Conservation (phyloP, 139 green algal genomes). For the Chlamydomonas incerta region DNA sequence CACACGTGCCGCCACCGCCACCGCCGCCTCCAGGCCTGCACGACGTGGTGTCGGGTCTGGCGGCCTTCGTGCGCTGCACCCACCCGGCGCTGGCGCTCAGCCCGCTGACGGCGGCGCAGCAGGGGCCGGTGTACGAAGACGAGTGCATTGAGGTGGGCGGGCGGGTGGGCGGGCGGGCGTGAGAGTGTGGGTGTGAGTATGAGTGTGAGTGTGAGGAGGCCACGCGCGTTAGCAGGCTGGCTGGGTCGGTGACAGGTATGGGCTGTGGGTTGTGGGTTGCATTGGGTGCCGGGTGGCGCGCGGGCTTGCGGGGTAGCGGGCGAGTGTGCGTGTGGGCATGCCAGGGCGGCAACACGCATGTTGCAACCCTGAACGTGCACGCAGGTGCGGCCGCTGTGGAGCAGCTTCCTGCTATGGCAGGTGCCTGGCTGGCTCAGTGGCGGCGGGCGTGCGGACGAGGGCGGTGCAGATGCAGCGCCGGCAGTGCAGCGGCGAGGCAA, state of each 20-base stretch:
- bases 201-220: not conserved
- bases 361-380: not conserved
- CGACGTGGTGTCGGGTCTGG: conserved; percentile 56
- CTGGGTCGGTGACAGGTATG: not conserved
- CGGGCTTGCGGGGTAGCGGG: too few relatives aligned
- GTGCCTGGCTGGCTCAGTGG: conserved; percentile 47
- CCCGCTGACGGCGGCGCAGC: conserved; percentile 20
- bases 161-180: not conserved
- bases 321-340: not conserved
- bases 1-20: not conserved
- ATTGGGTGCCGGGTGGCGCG: too few relatives aligned
- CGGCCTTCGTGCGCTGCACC: conserved; percentile 68
- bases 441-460: not conserved
- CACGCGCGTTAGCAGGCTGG: not conserved
- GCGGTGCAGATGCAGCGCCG: conserved; percentile 12
- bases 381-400: conserved; percentile 25
- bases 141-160: conserved; percentile 63
- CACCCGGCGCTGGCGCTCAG: conserved; percentile 58
- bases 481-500: conserved; percentile 25
- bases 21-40: not conserved
- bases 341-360: too few relatives aligned
- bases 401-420: conserved; percentile 33
- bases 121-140: conserved; percentile 49
- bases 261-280: too few relatives aligned
- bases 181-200: too few relatives aligned